Evolutionary conservation across 441 rosid genomes (phyloP).

Genomic region (Breynia disticha): DNA sequence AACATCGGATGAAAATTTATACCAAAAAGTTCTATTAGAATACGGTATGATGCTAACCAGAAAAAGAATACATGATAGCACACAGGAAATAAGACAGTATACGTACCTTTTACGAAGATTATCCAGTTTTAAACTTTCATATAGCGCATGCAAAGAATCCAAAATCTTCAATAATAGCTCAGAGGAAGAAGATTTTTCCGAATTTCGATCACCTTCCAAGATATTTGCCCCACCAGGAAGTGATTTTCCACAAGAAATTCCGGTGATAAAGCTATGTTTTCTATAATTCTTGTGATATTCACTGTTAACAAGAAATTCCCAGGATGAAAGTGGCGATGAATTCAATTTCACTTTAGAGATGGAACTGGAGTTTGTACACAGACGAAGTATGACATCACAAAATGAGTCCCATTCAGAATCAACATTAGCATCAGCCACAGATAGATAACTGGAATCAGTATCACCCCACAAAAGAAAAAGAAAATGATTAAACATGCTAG

Average conservation of each 20-base stretch:
- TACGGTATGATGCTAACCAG: background rate
- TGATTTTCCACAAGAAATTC: conserved; percentile 28
- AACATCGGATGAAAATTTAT: too few relatives aligned
- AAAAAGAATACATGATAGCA: too few relatives aligned
- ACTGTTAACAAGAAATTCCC: conserved; percentile 87
- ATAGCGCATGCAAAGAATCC: conserved; percentile 81
- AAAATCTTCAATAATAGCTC: conserved; percentile 55
- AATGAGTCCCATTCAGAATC: conserved; percentile 76
- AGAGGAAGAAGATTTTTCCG: conserved; percentile 34
- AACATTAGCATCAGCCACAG: conserved; percentile 41
- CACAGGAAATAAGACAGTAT: conserved; percentile 1
- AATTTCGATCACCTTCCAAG: conserved; percentile 30
- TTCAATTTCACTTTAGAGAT: conserved; percentile 28
- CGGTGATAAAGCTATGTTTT: conserved; percentile 32
- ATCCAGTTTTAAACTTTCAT: conserved; percentile 93
- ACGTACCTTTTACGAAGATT: conserved; percentile 84
- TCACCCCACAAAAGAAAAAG: conserved; percentile 85
- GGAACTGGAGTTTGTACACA: conserved; percentile 47
- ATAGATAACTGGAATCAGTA: conserved; percentile 33
- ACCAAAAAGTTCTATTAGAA: background rate
- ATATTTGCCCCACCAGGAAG: conserved; percentile 22
- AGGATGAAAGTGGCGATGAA: conserved; percentile 40
- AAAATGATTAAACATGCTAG: conserved; percentile 63
- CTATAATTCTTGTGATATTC: conserved; percentile 68
- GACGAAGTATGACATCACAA: conserved; percentile 49